phyloP scores from a whole-genome alignment of 345 rosid species.

The Moricandia moricandioides region DNA sequence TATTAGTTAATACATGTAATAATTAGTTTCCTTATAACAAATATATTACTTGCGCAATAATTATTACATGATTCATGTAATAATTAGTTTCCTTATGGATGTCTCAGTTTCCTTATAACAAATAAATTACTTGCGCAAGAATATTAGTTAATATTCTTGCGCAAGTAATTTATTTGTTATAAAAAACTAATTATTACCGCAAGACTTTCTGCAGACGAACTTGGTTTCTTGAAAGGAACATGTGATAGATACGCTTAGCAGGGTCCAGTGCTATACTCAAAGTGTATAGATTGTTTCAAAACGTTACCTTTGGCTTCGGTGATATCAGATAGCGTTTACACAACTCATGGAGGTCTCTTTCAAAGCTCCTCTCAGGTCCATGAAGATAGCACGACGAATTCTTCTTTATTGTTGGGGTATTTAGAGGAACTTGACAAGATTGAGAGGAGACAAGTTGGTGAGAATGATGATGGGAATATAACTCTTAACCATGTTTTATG shows the following conservation, averaged over 20 bases:
- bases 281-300: slow-evolving; percentile 39
- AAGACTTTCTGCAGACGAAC: slow-evolving; percentile 35
- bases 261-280: slow-evolving; percentile 34
- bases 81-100: too few relatives aligned
- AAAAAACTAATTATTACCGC: too few relatives aligned
- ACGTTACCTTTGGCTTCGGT: slow-evolving; percentile 44
- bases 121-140: too few relatives aligned
- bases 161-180: too few relatives aligned
- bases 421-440: slow-evolving; percentile 40
- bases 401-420: slow-evolving; percentile 38
- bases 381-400: slow-evolving; percentile 18
- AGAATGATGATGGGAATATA: slow-evolving; percentile 35
- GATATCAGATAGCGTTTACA: slow-evolving; percentile 37
- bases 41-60: too few relatives aligned
- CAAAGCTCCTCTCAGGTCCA: slow-evolving; percentile 30
- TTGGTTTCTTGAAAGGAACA: slow-evolving; percentile 41
- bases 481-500: slow-evolving; percentile 43
- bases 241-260: slow-evolving; percentile 41
- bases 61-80: too few relatives aligned
- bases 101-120: too few relatives aligned
- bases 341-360: slow-evolving; percentile 53
- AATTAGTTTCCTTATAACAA: too few relatives aligned
- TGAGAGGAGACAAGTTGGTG: slow-evolving; percentile 41
- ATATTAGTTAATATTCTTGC: too few relatives aligned
- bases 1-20: too few relatives aligned